Evolutionary conservation across 345 rosid species (phyloP), one percentile per base, ranked within the genome.

Genomic region (Arabis hirsuta): DNA sequence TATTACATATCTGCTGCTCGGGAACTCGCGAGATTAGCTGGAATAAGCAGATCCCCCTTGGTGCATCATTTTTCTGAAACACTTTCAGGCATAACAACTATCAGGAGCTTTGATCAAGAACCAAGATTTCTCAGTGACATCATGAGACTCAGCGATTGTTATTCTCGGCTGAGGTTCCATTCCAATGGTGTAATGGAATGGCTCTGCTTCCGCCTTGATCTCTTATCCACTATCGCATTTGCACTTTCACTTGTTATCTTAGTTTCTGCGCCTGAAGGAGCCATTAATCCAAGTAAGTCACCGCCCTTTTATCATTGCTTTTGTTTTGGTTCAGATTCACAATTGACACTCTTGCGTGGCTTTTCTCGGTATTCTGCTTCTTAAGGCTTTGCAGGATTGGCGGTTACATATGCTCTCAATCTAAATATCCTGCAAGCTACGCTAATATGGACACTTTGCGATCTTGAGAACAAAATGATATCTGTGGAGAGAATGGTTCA

Each of bases 1-100:
- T 90, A 89, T 74, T 94, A 94, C 81, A 88, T 87, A 68, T 76
- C 90, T 39, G 80, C 92, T 7, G 96, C 98, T 8, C 84, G 98
- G 72, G 97, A 94, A 80, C 81, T 94, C 24, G 96, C 96, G 13
- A 84, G 97, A 82, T 81, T 94, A 90, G 76, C 88, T 75, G 96
- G 92, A 50, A 81, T 80, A 58, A 80, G 82, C 68, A 91, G 92
- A 76, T 88, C 96, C 31, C 96, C 97, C 36, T 70, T 94, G 58
- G 79, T 91, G 67, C 93, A 94, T 55, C 96, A 89, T 67, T 94
- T 89, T 76, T 88, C 95, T 5, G 98, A 94, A 80, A 81, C 97
- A 6, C 83, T 88, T 22, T 14, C 87, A 7, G 97, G 97, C 14
- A 92, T 83, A 9, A 81, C 85, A 62, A 84, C 93, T 5, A 82